A percentile compares a stretch with the other conserved stretches of the same genome.
These are phyloP conservation scores for Saksenaea oblongispora DNA, from an alignment of 371 early-diverging fungal species.

Conservation along the genomic window DNA sequence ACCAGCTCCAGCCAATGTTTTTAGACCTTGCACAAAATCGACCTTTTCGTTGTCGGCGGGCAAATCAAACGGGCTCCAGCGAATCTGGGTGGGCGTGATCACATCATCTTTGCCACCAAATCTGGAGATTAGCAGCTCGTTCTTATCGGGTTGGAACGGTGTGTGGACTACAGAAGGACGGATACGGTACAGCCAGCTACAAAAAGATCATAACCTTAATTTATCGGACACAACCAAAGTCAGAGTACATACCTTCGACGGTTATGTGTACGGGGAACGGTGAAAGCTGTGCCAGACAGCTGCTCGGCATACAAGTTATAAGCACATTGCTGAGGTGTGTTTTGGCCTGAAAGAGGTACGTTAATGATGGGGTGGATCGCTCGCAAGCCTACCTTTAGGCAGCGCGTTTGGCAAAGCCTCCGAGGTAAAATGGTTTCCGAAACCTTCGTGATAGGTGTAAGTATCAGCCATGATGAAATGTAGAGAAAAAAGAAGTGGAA, in stretches of 20 bases:
- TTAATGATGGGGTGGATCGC: neutral
- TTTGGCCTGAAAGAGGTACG: conserved; percentile 65
- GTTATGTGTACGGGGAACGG: conserved; percentile 84
- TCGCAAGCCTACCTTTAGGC: conserved; percentile 66
- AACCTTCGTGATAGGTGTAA: conserved; percentile 69
- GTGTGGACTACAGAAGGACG: conserved; percentile 89
- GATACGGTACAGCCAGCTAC: conserved; percentile 95
- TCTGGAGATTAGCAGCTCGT: conserved; percentile 53
- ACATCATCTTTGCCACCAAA: conserved; percentile 55
- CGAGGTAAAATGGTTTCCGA: conserved; percentile 82
- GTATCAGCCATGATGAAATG: conserved; percentile 30
- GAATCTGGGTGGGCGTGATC: conserved; percentile 85
- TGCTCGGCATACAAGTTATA: conserved; percentile 95
- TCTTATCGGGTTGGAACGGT: conserved; percentile 61
- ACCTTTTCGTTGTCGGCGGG: conserved; percentile 49
- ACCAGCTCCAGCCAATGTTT: conserved; percentile 90
- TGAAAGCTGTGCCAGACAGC: conserved; percentile 94
- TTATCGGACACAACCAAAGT: neutral
- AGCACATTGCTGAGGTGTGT: conserved; percentile 91
- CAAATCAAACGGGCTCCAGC: conserved; percentile 92
- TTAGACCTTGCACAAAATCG: conserved; percentile 86
- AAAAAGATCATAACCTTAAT: neutral
- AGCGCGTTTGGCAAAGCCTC: conserved; percentile 89
- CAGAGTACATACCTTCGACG: conserved; percentile 65
- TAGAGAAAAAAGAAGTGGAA: conserved; percentile 9